Base-by-base conservation (phyloP, 2,329 filamentous ascomycete genomes). In the Neopestalotiopsis clavispora region DNA sequence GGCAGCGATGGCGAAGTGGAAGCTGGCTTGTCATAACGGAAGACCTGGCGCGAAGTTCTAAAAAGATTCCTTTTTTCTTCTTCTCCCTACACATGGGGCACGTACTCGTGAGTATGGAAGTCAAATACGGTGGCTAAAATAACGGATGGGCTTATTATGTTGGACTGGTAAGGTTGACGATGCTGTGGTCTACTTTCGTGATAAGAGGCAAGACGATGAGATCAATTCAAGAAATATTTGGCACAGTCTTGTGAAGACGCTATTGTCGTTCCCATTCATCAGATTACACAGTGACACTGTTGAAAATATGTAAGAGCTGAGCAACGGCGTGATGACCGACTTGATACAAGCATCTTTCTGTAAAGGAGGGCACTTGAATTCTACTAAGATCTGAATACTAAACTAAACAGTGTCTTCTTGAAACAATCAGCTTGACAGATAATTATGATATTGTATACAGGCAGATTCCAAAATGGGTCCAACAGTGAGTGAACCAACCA, bases 61-160 rank as follows among this genome's bases (percentile, higher is more conserved):
- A 77, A 60, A 77, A 78, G 73, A 77, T 78, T 78, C 74, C 74
- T 76, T 78, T 76, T 71, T 72, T 70, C 71, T 52, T 52, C 45
- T 52, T 52, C 45, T 52, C 45, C 45, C 45, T 52, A 52, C 45
- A 52, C n/a, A 52, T 52, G 74, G 72, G 72, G 71, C 73, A 73
- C 71, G 67, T 40, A 52, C 59, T 42, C 30, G 20, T 52, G n/a
- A 60, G 23, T 73, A 70, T 71, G 71, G 71, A 67, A 68, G 69
- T 64, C 70, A 70, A 67, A 71, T 69, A 70, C 67, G 71, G 71
- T 70, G 67, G 70, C 71, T 66, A 75, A 75, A 76, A 76, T 60
- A 72, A 71, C 71, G 72, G 74, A 73, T 70, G 70, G 69, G 72
- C 71, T 73, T 67, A 71, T 74, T 73, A 70, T 70, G 70, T 72